A percentile compares a stretch with the other conserved stretches of the same genome.
Conservation (phyloP, 768 basidiomycete genomes). For the Boletus sp. region DNA sequence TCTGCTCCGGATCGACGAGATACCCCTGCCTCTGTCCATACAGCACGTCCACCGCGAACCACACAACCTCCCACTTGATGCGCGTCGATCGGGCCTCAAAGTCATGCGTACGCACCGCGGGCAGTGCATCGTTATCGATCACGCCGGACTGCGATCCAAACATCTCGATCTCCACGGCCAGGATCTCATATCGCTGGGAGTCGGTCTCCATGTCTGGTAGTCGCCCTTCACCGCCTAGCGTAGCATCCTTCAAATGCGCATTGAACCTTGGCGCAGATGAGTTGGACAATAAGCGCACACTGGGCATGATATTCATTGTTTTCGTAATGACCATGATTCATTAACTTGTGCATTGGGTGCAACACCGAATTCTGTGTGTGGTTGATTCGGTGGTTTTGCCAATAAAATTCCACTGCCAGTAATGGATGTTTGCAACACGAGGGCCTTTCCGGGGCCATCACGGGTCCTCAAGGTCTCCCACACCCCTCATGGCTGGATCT, state of each 20-base stretch:
- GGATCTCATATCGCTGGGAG: constrained; percentile 55
- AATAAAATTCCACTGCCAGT: too few relatives aligned
- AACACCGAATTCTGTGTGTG: too few relatives aligned
- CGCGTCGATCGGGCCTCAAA: constrained; percentile 22
- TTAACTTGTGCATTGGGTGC: too few relatives aligned
- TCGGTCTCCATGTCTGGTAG: constrained; percentile 66
- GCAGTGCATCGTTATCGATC: constrained; percentile 2
- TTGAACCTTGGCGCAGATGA: constrained; percentile 69
- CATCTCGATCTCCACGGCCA: constrained; percentile 41
- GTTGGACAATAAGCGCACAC: constrained; percentile 57
- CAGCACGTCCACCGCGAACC: constrained; percentile 21
- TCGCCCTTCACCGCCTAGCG: constrained; percentile 59
- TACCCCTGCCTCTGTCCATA: constrained; percentile 17
- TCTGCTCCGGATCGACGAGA: neutral
- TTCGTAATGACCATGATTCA: too few relatives aligned
- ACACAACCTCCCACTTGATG: constrained; percentile 10
- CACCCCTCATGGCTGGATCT: too few relatives aligned
- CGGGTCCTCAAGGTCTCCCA: too few relatives aligned
- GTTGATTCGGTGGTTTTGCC: too few relatives aligned
- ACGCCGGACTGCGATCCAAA: constrained; percentile 23
- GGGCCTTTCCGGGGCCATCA: too few relatives aligned
- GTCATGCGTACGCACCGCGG: constrained; percentile 7
- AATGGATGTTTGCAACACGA: too few relatives aligned
- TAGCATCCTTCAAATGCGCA: constrained; percentile 58
- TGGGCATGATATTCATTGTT: too few relatives aligned